These are phyloP conservation scores for Podospora bellae-mahoneyi DNA, from an alignment of 495 filamentous ascomycete genomes.

Conservation along the genomic window DNA sequence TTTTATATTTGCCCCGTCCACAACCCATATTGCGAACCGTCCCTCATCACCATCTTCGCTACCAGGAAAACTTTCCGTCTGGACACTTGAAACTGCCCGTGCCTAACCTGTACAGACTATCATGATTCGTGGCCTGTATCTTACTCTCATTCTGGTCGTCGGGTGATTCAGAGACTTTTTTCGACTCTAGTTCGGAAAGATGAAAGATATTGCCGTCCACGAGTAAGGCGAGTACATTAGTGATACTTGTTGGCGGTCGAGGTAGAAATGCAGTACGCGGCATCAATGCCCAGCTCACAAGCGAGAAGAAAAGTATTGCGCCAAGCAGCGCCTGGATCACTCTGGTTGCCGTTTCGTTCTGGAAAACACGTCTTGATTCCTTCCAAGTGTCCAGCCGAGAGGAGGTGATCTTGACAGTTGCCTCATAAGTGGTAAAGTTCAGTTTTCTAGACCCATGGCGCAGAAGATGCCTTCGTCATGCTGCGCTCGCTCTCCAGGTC, in stretches of 20 bases:
- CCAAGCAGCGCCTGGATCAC: not conserved
- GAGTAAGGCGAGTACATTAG: not conserved
- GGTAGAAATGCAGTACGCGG: not conserved
- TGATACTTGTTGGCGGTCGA: not conserved
- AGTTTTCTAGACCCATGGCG: not conserved
- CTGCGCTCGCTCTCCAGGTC: not conserved
- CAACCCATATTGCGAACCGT: too few species aligned
- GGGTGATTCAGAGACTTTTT: too few species aligned
- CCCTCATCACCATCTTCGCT: too few species aligned
- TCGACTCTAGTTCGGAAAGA: too few species aligned
- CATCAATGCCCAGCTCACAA: not conserved
- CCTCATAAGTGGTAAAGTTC: slow-evolving; percentile 1
- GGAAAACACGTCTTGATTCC: not conserved
- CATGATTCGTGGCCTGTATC: too few species aligned
- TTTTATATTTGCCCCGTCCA: too few species aligned
- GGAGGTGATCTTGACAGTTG: not conserved
- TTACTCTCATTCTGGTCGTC: too few species aligned
- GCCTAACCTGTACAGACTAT: too few species aligned
- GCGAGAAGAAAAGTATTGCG: not conserved
- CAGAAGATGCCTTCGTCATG: not conserved
- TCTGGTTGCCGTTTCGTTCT: not conserved
- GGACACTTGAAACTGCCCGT: too few species aligned
- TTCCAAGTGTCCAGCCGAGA: too few species aligned
- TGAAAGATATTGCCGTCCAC: slow-evolving; percentile 7
- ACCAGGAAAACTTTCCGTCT: too few species aligned